Base-by-base conservation (phyloP, 371 early-diverging fungal genomes). In the Mortierella sp. region DNA sequence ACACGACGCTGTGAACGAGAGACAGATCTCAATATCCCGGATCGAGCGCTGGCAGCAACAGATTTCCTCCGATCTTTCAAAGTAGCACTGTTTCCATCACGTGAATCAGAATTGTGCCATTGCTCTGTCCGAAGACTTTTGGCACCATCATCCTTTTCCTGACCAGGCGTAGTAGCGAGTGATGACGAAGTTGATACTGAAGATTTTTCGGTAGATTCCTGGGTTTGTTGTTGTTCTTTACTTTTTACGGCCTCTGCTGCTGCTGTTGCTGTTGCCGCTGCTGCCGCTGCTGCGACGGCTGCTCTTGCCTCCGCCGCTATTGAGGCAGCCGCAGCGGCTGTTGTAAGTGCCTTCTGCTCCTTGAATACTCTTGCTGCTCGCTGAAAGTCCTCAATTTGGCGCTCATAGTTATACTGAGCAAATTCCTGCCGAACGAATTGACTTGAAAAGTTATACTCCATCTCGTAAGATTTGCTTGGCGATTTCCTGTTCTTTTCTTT, bases 341-440 rank as follows among this genome's bases (percentile, higher is more conserved):
- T 28, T 18, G 55, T 71, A n/a, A 79, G 58, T 8, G 67, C 72
- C 58, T 75, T 74, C 45, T 79, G 80, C 45, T 79, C 80, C 62
- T 74, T 79, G 59, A 79, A 79, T 16, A 79, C 67, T 5, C 80
- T 39, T 4, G 80, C 80, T 0, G 80, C 80, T 10, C 80, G 58
- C 37, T 79, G 80, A 47, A 79, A 79, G 51, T 79, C 80, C 62
- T 79, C 71, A n/a, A 79, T 79, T 52, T 79, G 80, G 10, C 80
- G 80, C 51, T 79, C 80, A 57, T 71, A 68, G 20, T 79, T 75
- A 68, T 79, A 79, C 49, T 71, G 71, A 0, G 80, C 71, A 57
- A 74, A 79, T 40, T 79, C 80, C 40, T 79, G 60, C 0, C 65
- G 62, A 1, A 70, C 67, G 60, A 71, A 64, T 14, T 58, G 72